Conservation (phyloP, 805 yeast genomes). For the Pichia deserticola region DNA sequence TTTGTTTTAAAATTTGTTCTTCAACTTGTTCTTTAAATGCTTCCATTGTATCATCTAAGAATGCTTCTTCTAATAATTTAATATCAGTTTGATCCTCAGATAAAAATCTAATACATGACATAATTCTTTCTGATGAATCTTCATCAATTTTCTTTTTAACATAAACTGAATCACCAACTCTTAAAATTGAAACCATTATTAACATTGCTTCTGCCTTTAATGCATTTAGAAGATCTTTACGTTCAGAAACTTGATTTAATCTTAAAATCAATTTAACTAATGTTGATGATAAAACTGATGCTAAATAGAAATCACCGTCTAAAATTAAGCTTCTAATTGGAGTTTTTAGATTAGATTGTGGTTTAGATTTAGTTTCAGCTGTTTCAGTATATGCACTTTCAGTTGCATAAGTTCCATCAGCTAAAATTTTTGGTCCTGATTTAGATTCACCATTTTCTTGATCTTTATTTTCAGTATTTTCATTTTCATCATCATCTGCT, state of each 20-base stretch:
- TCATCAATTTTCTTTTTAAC: conserved; percentile 81
- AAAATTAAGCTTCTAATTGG: conserved; percentile 77
- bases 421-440: conserved; percentile 73
- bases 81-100: conserved; percentile 55
- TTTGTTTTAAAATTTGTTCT: conserved; percentile 50
- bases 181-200: conserved; percentile 81
- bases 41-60: conserved; percentile 78
- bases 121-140: conserved; percentile 91
- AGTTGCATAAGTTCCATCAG: conserved; percentile 99
- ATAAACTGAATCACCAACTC: conserved; percentile 72
- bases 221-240: conserved; percentile 58
- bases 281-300: conserved; percentile 80
- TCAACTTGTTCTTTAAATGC: conserved; percentile 73
- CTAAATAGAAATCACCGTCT: conserved; percentile 85
- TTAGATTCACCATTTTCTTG: conserved; percentile 25
- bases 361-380: conserved; percentile 26
- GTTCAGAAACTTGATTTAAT: conserved; percentile 48
- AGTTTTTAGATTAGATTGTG: conserved; percentile 37
- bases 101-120: conserved; percentile 77
- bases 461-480: conserved; percentile 4
- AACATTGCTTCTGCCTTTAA: conserved; percentile 91
- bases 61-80: conserved; percentile 48
- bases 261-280: conserved; percentile 82
- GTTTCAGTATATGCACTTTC: conserved; percentile 67
- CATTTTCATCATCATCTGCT: conserved; percentile 14